These are phyloP conservation scores for Lenzites betulinus DNA, from an alignment of 768 basidiomycete species.

Conservation along the genomic window DNA sequence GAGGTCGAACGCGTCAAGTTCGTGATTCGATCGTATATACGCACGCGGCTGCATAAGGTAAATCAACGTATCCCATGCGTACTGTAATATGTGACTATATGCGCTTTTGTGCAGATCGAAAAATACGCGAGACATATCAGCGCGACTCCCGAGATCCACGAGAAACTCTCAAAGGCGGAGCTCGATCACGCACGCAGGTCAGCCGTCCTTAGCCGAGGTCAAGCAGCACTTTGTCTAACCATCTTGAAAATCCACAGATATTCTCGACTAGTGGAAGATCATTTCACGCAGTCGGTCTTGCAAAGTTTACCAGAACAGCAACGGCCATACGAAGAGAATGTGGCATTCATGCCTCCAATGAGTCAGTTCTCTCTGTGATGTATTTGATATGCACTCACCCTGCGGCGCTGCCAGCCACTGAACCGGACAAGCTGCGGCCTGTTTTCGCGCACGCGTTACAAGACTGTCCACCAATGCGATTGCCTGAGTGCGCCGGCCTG, in stretches of 20 bases:
- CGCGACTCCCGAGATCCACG: constrained; percentile 68
- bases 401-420: constrained; percentile 53
- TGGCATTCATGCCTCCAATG: constrained; percentile 75
- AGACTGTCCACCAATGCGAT: constrained; percentile 62
- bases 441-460: constrained; percentile 82
- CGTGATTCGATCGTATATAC: constrained; percentile 84
- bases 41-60: constrained; percentile 86
- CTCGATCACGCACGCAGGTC: constrained; percentile 80
- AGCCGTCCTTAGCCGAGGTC: too few species aligned
- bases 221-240: neutral
- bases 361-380: constrained; percentile 41
- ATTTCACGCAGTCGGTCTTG: constrained; percentile 79
- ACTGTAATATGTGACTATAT: neutral
- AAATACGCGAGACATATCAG: constrained; percentile 82
- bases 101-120: constrained; percentile 64
- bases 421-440: constrained; percentile 73
- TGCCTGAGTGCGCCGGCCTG: constrained; percentile 62
- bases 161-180: constrained; percentile 81
- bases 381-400: constrained; percentile 3
- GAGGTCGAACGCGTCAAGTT: constrained; percentile 95
- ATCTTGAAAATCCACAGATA: constrained; percentile 50
- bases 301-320: constrained; percentile 81
- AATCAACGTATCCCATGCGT: constrained; percentile 12
- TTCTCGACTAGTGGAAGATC: constrained; percentile 72
- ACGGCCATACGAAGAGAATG: constrained; percentile 73